Base-by-base conservation (phyloP, 805 yeast species). In the Wickerhamiella occidentalis region DNA sequence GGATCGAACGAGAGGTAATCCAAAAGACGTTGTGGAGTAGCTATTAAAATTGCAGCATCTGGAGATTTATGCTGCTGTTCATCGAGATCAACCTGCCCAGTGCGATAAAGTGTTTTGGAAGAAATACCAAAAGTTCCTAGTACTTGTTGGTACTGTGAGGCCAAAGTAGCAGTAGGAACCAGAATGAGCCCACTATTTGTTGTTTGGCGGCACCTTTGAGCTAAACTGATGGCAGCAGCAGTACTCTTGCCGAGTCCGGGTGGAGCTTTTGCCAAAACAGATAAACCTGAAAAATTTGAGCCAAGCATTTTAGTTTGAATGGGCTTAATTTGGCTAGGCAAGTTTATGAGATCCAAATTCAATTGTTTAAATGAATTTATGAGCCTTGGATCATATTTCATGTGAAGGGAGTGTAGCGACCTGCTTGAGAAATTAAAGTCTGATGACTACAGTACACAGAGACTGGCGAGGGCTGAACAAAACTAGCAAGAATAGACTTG, bases 1-100 rank as follows among this genome's bases (percentile, higher is more conserved):
- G 29, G 13, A 53, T 12, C 71, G 63, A 4, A 67, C 54, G 45
- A 19, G 4, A 73, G 56, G 50, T 72, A 67, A 55, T 76, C 81
- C 33, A 75, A 61, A 41, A 76, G 54, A 43, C 80, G 58, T 6
- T 74, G 72, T 0, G 81, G 81, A 0, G 80, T 76, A 2, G 76
- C 77, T n/a, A 76, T 66, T 23, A 76, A 55, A n/a, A 76, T 70
- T 1, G 76, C 70, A n/a, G 18, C 11, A 17, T 33, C n/a, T 4
- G 38, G 38, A 3, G 18, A 3, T 11, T 41, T 41, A 5, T 52
- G 22, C 49, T 67, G 70, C 18, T 30, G 37, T 22, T 50, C 56
- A 26, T 58, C 60, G 3, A 22, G 52, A 2, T 49, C 58, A 26
- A n/a, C 48, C 3, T 52, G 47, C 18, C 57, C 57, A 0, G 61